phyloP scores from a whole-genome alignment of 139 green algal genomes.

The Tetradesmus lagerheimii region DNA sequence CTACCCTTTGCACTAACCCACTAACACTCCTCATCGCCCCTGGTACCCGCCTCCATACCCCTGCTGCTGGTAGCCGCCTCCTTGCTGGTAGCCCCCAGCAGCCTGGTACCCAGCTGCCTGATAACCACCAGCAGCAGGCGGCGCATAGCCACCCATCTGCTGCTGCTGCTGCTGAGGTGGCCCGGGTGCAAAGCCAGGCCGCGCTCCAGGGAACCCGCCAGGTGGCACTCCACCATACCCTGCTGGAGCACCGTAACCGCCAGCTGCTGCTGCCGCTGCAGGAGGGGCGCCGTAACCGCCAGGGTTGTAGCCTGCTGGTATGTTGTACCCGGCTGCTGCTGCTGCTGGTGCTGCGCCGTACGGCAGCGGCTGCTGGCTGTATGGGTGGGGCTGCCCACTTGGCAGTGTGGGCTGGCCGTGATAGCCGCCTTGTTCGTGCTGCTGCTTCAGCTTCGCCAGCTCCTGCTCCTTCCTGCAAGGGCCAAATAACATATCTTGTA shows the following conservation, averaged over 20 bases:
- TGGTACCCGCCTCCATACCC: not conserved
- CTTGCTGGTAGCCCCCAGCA: not conserved
- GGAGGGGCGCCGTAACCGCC: not conserved
- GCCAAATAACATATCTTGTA: not conserved
- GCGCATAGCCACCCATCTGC: not conserved
- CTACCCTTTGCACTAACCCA: no score
- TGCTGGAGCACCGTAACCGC: not conserved
- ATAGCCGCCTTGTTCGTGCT: not conserved
- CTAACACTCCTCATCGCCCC: not conserved
- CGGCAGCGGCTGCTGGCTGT: not conserved
- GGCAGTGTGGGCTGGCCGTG: not conserved
- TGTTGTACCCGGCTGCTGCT: not conserved
- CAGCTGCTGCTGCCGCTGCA: conserved; percentile 5
- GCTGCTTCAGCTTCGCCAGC: not conserved
- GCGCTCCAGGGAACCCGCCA: not conserved
- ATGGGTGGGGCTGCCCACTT: not conserved
- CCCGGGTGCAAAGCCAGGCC: not conserved
- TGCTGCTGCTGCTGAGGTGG: not conserved
- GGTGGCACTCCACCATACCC: not conserved
- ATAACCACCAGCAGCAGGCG: not conserved
- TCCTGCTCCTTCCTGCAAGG: conserved; percentile 6
- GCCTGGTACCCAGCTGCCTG: not conserved
- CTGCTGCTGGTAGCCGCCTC: not conserved
- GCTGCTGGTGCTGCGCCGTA: conserved; percentile 10
- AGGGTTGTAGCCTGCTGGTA: not conserved